A percentile compares a stretch with the other conserved stretches of the same genome.
phyloP scores from a whole-genome alignment of 192 early-diverging fungal species.

The Gigaspora rosea region DNA sequence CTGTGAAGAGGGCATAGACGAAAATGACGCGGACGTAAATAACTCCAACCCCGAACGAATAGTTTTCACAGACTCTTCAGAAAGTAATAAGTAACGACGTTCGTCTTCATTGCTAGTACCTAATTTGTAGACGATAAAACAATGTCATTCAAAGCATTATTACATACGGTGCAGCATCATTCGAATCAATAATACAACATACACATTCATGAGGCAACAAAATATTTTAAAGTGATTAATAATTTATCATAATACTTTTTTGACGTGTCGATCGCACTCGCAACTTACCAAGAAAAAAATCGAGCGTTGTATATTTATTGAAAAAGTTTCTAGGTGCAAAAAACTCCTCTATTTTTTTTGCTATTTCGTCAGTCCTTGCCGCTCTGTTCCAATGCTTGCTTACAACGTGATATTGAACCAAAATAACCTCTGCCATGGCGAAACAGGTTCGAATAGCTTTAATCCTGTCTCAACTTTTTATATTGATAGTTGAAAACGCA shows the following conservation, averaged over 20 bases:
- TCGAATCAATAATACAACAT: not conserved
- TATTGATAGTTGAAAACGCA: too few species aligned
- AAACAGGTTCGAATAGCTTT: not conserved
- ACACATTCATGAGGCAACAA: not conserved
- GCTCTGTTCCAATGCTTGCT: not conserved
- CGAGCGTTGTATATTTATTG: not conserved
- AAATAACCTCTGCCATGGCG: not conserved
- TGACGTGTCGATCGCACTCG: too few species aligned
- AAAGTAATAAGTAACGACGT: slow-evolving; percentile 12
- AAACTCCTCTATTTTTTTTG: slow-evolving; percentile 3
- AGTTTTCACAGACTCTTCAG: slow-evolving; percentile 6
- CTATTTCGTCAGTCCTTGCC: not conserved
- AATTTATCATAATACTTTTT: too few species aligned
- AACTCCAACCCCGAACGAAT: slow-evolving; percentile 9
- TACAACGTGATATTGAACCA: not conserved
- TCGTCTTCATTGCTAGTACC: not conserved
- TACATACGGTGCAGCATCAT: not conserved
- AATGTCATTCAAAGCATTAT: not conserved
- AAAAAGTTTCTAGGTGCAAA: not conserved
- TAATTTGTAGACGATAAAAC: not conserved
- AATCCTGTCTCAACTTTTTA: not conserved
- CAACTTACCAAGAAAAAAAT: slow-evolving; percentile 20
- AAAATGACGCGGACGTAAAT: not conserved
- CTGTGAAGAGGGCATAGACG: not conserved
- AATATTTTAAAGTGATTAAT: too few species aligned